phyloP scores from a whole-genome alignment of 805 yeast species.

The Trichomonascus vanleenenianus region DNA sequence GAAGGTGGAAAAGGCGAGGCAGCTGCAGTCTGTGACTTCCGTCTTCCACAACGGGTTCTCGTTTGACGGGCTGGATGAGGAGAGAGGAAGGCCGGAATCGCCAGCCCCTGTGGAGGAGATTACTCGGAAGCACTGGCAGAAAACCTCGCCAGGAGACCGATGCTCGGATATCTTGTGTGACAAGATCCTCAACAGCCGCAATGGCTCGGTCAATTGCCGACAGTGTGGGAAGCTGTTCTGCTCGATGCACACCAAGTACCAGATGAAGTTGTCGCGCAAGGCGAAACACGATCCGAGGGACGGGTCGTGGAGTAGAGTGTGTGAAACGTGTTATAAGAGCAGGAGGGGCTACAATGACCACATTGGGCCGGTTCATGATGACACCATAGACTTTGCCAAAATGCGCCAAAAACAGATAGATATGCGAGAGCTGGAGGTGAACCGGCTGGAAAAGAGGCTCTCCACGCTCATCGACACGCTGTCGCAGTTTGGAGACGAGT shows the following conservation, averaged over 20 bases:
- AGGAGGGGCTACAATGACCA: slow-evolving; percentile 46
- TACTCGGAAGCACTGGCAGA: slow-evolving; percentile 53
- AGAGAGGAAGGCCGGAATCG: slow-evolving; percentile 1
- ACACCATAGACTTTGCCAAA: slow-evolving; percentile 35
- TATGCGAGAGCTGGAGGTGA: slow-evolving; percentile 42
- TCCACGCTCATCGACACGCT: slow-evolving; percentile 24
- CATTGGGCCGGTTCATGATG: slow-evolving; percentile 39
- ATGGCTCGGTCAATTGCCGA: slow-evolving; percentile 62
- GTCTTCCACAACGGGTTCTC: slow-evolving; percentile 33
- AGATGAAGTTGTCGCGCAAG: slow-evolving; percentile 41
- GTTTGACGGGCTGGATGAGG: slow-evolving; percentile 44
- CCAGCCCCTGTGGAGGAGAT: slow-evolving; percentile 23
- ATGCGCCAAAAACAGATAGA: slow-evolving; percentile 41
- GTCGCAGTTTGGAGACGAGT: slow-evolving; percentile 15
- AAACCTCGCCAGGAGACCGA: slow-evolving; percentile 34
- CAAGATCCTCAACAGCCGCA: slow-evolving; percentile 39
- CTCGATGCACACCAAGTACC: slow-evolving; percentile 49
- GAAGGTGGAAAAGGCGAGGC: slow-evolving; percentile 34
- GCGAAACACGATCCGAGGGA: slow-evolving; percentile 39
- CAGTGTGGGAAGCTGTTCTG: slow-evolving; percentile 72
- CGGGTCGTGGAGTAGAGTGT: slow-evolving; percentile 68
- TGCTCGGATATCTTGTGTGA: slow-evolving; percentile 40
- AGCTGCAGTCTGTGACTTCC: slow-evolving; percentile 25
- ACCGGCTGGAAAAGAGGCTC: slow-evolving; percentile 54
- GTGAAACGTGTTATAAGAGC: slow-evolving; percentile 48